Evolutionary conservation across 2,329 filamentous ascomycete species (phyloP), one percentile per base, ranked within the genome.

Genomic region (Aspergillus niger): DNA sequence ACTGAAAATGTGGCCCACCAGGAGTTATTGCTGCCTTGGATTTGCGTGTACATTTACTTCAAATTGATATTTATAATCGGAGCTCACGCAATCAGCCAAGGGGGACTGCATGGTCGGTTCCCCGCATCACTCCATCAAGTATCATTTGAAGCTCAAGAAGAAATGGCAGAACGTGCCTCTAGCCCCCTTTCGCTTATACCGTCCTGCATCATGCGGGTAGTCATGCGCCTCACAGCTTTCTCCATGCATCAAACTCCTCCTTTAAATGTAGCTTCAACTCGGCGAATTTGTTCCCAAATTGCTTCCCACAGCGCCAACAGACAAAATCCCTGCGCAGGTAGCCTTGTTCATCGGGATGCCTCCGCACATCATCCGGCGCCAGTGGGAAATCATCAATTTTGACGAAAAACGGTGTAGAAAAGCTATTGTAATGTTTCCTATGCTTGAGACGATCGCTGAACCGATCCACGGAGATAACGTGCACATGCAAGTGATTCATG

Each of bases 401-500:
- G 11, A 98, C 85, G 22, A 99, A 85, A 74, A 98, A 99, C 3
- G 85, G 85, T 55, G 93, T 96, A 32, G 86, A 87, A 77, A 98
- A 98, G 65, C 90, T 95, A 72, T 95, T 91, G 78, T 97, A 98
- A 77, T 98, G 95, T 74, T 92, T 94, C 65, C 87, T 83, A 72
- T 94, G 88, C 77, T 89, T 91, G 76, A 97, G 67, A 49, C 83
- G 83, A 10, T 85, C 83, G 39, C 89, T 92, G 68, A 86, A 83
- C 82, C 91, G 89, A 73, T 99, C 95, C 17, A 86, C 81, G 41
- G 90, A 91, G 59, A 98, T 78, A 30, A 98, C 86, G 75, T 99
- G 95, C 3, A 98, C 82, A 76, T 99, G 95, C 57, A 98, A 74
- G 74, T 98, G 92, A 64, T 86, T 89, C 95, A 99, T 98, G 58